Evolutionary conservation across 140 eudicot species (phyloP), one percentile per base, ranked within the genome.

Genomic region (Cichorium intybus): DNA sequence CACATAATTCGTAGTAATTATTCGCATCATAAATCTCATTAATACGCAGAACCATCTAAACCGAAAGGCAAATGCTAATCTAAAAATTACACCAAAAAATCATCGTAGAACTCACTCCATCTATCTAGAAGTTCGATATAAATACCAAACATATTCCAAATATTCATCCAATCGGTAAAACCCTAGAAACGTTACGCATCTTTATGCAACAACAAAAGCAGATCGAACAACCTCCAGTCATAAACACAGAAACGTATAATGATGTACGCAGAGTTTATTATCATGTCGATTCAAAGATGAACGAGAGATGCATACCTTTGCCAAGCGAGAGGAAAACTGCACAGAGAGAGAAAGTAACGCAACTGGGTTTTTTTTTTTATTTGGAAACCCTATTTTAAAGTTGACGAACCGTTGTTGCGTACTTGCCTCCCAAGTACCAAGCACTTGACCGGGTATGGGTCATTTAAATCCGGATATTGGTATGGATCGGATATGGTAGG

Each of bases 291-390:
- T 47, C n/a, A 31, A 48, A 64, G 14, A 49, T 29, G 60, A 49
- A 64, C 16, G 22, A 24, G 61, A 23, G 24, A 33, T 51, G 61
- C 61, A 50, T 31, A 66, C 71, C 71, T 33, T 31, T 18, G 33
- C 8, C 18, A 14, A 20, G 28, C 7, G 15, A 48, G 33, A 28
- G 15, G 49, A 15, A 33, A 47, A 27, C 51, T 27, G 17, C 29
- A 47, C 27, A 12, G 24, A 50, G 17, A 33, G 17, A 21, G 50
- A 48, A 48, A 0, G 46, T 27, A 64, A 29, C 48, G 70, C 35
- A 50, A 50, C 22, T 33, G 51, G 60, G 60, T 31, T 21, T 49
- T 3, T 37, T 21, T 1, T 57, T 62, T 7, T 31, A 18, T 39
- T 61, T 24, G 27, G 34, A 63, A 64, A 29, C 70, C 47, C 60